These are phyloP conservation scores for Boletus vermiculosoides DNA, from an alignment of 768 basidiomycete species.

Conservation along the genomic window DNA sequence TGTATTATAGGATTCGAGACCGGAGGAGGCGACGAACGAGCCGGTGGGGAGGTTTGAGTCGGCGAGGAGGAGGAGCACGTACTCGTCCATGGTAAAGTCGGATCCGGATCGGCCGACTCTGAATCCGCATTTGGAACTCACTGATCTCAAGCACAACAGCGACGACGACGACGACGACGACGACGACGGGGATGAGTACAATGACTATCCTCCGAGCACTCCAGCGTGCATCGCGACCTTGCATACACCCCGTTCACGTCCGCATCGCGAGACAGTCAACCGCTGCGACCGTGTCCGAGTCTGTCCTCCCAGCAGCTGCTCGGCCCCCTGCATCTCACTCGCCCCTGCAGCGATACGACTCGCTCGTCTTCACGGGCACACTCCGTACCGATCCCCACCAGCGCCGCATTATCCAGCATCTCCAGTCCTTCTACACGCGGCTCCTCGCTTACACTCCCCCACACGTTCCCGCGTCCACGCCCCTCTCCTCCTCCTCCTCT, in stretches of 20 bases:
- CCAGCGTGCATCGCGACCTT: background rate
- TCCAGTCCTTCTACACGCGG: conserved; percentile 77
- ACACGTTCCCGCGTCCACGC: conserved; percentile 39
- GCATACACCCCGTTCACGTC: background rate
- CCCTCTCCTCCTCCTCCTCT: conserved; percentile 30
- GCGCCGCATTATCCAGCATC: conserved; percentile 73
- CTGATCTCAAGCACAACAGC: background rate
- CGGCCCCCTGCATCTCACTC: background rate
- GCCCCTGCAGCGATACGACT: conserved; percentile 43
- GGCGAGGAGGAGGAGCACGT: conserved; percentile 74
- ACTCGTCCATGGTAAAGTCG: conserved; percentile 35
- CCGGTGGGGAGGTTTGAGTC: conserved; percentile 97
- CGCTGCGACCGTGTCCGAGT: background rate
- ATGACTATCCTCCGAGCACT: background rate
- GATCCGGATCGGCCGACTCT: background rate
- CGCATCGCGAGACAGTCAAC: conserved; percentile 16
- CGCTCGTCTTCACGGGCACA: conserved; percentile 47
- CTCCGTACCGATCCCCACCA: conserved; percentile 83
- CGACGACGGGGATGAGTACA: conserved; percentile 4
- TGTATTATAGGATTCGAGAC: conserved; percentile 84
- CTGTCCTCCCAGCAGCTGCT: background rate
- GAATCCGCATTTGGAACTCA: background rate
- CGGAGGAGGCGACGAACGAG: conserved; percentile 92
- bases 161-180: conserved; percentile 4
- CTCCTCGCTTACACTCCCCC: conserved; percentile 72